A percentile compares a stretch with the other conserved stretches of the same genome.
These are phyloP conservation scores for Recurvomyces mirabilis DNA, from an alignment of 495 filamentous ascomycete species.

Conservation along the genomic window DNA sequence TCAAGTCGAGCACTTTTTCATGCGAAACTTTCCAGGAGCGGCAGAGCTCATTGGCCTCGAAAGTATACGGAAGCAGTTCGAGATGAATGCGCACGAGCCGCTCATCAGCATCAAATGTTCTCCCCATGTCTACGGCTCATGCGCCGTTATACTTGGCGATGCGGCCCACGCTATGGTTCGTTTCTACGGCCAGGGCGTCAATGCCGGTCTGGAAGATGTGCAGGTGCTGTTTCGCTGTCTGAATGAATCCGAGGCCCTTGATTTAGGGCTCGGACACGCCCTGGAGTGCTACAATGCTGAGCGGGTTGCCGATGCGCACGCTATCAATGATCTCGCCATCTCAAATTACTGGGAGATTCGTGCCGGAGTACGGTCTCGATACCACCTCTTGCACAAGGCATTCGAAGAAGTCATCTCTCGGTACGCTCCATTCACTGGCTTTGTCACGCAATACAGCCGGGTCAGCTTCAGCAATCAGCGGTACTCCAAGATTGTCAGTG, in stretches of 20 bases:
- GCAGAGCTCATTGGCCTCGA: constrained; percentile 61
- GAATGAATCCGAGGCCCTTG: constrained; percentile 31
- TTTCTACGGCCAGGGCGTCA: constrained; percentile 38
- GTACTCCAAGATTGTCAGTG: no score
- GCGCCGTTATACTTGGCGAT: constrained; percentile 81
- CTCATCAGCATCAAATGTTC: constrained; percentile 85
- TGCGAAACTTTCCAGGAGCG: no score
- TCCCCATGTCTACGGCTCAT: constrained; percentile 68
- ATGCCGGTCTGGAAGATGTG: constrained; percentile 35
- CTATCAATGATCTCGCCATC: constrained; percentile 86
- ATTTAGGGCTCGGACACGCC: constrained; percentile 44
- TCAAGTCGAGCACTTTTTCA: no score
- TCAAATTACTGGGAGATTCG: constrained; percentile 93
- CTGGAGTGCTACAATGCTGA: constrained; percentile 62
- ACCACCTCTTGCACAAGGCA: constrained; percentile 69
- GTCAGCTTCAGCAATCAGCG: constrained; percentile 87
- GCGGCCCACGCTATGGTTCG: constrained; percentile 97
- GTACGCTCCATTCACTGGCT: constrained; percentile 66
- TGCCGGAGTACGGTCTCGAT: constrained; percentile 58
- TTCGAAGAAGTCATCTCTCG: constrained; percentile 73
- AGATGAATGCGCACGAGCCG: constrained; percentile 72
- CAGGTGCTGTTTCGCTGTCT: constrained; percentile 55
- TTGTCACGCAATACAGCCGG: constrained; percentile 84
- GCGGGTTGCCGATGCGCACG: constrained; percentile 64
- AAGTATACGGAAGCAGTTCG: constrained; percentile 60